phyloP scores from a whole-genome alignment of 129 eudicot species.

The Dittrichia graveolens region DNA sequence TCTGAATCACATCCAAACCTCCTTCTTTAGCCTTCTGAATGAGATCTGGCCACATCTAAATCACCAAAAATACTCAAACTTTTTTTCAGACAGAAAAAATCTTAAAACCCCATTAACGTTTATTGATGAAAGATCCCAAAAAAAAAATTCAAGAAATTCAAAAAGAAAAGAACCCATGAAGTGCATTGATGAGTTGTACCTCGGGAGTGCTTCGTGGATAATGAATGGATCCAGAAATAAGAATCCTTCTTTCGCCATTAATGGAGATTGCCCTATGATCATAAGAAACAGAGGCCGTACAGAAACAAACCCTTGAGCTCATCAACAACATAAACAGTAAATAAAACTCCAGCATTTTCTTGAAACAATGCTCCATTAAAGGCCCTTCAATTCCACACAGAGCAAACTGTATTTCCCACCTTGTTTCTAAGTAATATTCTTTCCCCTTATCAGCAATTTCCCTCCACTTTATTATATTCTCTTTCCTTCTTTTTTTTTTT shows the following conservation, averaged over 20 bases:
- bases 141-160: not conserved
- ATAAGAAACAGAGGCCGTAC: conserved; percentile 68
- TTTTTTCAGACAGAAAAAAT: not conserved
- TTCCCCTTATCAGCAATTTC: conserved; percentile 37
- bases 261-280: conserved; percentile 72
- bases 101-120: conserved; percentile 20
- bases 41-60: conserved; percentile 99
- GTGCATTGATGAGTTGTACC: conserved; percentile 55
- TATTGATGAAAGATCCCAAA: not conserved
- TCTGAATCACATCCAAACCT: conserved; percentile 96
- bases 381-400: conserved; percentile 12
- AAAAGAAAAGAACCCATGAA: conserved; percentile 23
- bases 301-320: conserved; percentile 46
- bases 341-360: conserved; percentile 25
- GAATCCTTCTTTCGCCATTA: conserved; percentile 88
- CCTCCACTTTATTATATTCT: conserved; percentile 49
- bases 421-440: conserved; percentile 30
- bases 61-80: conserved; percentile 18
- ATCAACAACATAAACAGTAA: conserved; percentile 35
- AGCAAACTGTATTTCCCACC: conserved; percentile 18
- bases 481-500: not conserved
- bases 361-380: conserved; percentile 27
- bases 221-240: conserved; percentile 99
- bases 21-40: conserved; percentile 98
- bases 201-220: conserved; percentile 99